Evolutionary conservation across 345 rosid species (phyloP).

Genomic region (Eucalyptus caleyi): DNA sequence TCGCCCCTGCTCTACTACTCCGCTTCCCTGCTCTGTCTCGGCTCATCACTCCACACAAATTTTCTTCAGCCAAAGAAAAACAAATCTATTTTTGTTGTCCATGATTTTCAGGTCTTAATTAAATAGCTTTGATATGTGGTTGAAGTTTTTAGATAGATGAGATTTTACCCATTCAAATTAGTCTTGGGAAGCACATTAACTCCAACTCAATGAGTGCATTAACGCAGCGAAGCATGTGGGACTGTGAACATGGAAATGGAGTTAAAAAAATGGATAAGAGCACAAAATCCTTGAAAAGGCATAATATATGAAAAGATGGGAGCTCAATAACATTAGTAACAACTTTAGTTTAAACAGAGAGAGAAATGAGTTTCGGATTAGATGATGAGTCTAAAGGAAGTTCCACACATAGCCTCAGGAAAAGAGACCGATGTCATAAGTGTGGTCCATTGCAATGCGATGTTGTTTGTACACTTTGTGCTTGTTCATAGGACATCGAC

Average conservation of each 20-base stretch:
- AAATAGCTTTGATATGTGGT: not conserved
- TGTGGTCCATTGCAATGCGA: not conserved
- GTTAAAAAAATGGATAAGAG: not conserved
- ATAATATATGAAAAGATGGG: not conserved
- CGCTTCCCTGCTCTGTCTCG: not conserved
- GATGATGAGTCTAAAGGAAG: not conserved
- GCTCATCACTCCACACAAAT: not conserved
- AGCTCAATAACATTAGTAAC: not conserved
- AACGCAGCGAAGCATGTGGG: not conserved
- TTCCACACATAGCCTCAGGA: no score
- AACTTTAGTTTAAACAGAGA: not conserved
- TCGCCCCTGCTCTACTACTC: not conserved
- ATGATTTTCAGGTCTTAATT: not conserved
- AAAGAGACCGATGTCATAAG: not conserved
- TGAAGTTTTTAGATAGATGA: not conserved
- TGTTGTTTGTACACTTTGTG: not conserved
- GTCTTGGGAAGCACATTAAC: not conserved
- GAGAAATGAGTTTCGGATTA: not conserved
- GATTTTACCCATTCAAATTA: not conserved
- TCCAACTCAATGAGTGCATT: not conserved
- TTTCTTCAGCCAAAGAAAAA: not conserved
- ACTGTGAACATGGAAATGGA: not conserved
- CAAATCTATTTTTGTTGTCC: not conserved
- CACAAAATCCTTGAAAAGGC: not conserved
- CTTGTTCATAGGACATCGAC: not conserved